Conservation (phyloP, 2,329 filamentous ascomycete genomes). For the Fusarium agapanthi region DNA sequence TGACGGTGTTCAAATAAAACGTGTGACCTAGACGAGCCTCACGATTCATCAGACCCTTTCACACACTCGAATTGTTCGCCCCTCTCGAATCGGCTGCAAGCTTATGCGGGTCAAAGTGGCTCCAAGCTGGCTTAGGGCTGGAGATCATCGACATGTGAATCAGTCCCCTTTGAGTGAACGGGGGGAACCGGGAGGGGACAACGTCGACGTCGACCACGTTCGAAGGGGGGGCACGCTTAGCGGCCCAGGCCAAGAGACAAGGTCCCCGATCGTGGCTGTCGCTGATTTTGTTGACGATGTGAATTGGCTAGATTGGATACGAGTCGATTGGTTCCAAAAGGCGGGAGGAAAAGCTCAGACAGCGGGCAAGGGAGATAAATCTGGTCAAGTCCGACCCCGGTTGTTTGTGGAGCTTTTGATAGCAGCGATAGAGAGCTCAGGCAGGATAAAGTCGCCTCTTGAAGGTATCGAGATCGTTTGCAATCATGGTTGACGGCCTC, state of each 20-base stretch:
- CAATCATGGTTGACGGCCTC: background rate
- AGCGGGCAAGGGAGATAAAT: constrained; percentile 26
- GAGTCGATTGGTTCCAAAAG: constrained; percentile 25
- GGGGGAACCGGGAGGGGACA: constrained; percentile 37
- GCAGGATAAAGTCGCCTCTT: background rate
- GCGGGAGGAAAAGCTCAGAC: constrained; percentile 20
- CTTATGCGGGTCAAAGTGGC: constrained; percentile 33
- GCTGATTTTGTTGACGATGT: constrained; percentile 33
- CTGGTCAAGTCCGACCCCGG: constrained; percentile 22
- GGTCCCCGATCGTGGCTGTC: constrained; percentile 13
- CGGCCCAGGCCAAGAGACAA: constrained; percentile 1
- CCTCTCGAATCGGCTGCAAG: constrained; percentile 29
- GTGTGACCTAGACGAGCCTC: constrained; percentile 9
- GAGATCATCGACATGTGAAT: constrained; percentile 45
- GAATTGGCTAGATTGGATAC: constrained; percentile 28
- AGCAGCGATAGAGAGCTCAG: background rate
- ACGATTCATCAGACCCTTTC: background rate
- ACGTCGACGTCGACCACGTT: constrained; percentile 28
- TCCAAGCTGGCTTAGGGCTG: constrained; percentile 35
- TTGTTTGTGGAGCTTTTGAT: constrained; percentile 23
- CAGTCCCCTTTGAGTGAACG: constrained; percentile 19
- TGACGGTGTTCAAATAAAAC: constrained; percentile 8
- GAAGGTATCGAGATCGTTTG: background rate
- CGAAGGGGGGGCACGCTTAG: constrained; percentile 14
- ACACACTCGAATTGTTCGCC: background rate